Evolutionary conservation across 192 early-diverging fungal genomes (phyloP), one percentile per base, ranked within the genome.

Genomic region (Mortierella claussenii): DNA sequence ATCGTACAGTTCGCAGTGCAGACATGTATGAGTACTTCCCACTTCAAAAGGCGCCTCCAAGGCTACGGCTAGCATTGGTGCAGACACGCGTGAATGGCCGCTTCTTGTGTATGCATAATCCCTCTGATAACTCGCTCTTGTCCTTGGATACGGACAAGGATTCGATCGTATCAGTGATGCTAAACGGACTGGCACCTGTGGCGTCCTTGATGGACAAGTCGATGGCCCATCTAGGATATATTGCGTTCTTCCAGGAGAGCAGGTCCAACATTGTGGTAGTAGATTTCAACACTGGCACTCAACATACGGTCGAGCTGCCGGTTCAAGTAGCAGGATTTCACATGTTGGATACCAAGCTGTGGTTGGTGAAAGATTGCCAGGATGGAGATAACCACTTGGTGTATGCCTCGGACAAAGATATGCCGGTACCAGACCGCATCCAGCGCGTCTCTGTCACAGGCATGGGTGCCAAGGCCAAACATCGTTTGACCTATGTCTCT

Each of bases 21-120:
- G 88, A 90, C 50, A 79, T 92, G 61, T 90, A 91, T 52, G 91
- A 92, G 68, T 92, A 89, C 54, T 90, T 91, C 73, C 91, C 91
- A 11, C 61, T 88, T 0, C 83, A 85, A 51, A 68, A 78, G 47
- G 80, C 85, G 20, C 81, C 86, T 33, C 83, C 86, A 49, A 56
- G 84, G n/a, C 61, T 88, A 18, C 62, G 70, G 5, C 68, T 88
- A 13, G 64, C 86, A 12, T 57, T 85, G 21, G 68, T 88, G 15
- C 55, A 80, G 40, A 69, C 65, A 18, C 55, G 58, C 1, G 78
- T 66, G 2, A 31, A 42, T 12, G 57, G 67, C 18, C 79, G 76
- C 15, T 83, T 84, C 54, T 64, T 92, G 20, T 69, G 79, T 26
- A 69, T 92, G 23, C 89, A 91, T 51, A 88, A 91, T 49, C 81